Percentiles rank a stretch among this genome's conserved stretches.
Evolutionary conservation across 116 monocot species (phyloP).

Genomic region (Papilionanthe hybrid): DNA sequence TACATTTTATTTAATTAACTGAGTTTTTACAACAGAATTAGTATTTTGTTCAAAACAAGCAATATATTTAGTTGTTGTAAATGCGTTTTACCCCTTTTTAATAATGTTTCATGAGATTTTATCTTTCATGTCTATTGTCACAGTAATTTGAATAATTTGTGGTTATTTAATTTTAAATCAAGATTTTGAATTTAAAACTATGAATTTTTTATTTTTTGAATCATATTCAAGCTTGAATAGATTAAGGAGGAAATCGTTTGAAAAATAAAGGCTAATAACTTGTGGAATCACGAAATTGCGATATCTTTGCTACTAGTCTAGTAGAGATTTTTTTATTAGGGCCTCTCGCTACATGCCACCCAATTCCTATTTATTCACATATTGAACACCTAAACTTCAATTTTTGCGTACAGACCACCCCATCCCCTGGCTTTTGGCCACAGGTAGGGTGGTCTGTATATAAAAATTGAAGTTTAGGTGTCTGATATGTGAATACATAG

Average conservation of each 20-base stretch:
- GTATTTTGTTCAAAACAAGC: not conserved
- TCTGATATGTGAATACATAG: too few relatives aligned
- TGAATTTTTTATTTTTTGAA: not conserved
- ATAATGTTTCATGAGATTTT: not conserved
- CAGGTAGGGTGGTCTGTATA: too few relatives aligned
- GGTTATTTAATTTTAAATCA: not conserved
- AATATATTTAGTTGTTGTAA: not conserved
- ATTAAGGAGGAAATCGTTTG: not conserved
- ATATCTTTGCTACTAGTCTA: too few relatives aligned
- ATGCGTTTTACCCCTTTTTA: not conserved
- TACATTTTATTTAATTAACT: constrained; percentile 6
- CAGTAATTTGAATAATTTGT: not conserved
- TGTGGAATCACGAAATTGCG: too few relatives aligned
- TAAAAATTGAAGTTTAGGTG: too few relatives aligned
- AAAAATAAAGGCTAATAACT: not conserved
- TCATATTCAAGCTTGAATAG: not conserved
- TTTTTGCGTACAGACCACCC: too few relatives aligned
- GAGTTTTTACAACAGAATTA: not conserved
- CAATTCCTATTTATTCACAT: too few relatives aligned
- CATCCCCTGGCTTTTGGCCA: too few relatives aligned
- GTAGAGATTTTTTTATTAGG: too few relatives aligned
- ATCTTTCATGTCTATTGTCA: not conserved
- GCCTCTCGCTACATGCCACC: too few relatives aligned
- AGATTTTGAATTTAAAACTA: not conserved
- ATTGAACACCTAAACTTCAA: too few relatives aligned